A percentile compares a stretch with the other conserved stretches of the same genome.
These are phyloP conservation scores for Trichoderma brevicompactum DNA, from an alignment of 2,329 filamentous ascomycete species.

Conservation along the genomic window DNA sequence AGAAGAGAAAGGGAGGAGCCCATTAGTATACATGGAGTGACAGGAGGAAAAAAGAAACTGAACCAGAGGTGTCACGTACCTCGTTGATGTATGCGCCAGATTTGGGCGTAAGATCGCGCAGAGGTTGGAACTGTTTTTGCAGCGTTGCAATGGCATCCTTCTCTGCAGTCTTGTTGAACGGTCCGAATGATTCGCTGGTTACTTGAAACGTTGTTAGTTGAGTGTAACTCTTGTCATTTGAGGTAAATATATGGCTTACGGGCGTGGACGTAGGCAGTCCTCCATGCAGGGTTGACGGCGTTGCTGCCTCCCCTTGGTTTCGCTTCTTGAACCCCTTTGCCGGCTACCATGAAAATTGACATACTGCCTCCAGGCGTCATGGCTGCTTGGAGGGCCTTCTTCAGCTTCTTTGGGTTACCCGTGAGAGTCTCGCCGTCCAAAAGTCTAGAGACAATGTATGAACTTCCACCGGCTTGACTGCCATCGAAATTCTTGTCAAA, in stretches of 20 bases:
- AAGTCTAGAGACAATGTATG: slow-evolving; percentile 50
- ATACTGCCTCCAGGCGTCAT: slow-evolving; percentile 37
- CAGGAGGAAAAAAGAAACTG: rapidly evolving
- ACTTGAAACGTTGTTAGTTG: slow-evolving; percentile 32
- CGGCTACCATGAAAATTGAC: slow-evolving; percentile 49
- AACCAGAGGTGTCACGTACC: slow-evolving; percentile 37
- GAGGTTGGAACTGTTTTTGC: slow-evolving; percentile 38
- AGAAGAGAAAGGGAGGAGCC: rapidly evolving
- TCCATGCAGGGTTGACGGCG: slow-evolving; percentile 57
- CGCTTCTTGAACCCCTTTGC: slow-evolving; percentile 51
- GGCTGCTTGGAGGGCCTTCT: slow-evolving; percentile 45
- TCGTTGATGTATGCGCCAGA: slow-evolving; percentile 54
- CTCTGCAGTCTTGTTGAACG: slow-evolving; percentile 42
- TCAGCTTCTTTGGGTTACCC: slow-evolving; percentile 41
- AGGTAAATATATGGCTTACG: slow-evolving; percentile 39
- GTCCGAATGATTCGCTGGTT: slow-evolving; percentile 36
- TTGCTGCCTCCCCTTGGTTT: slow-evolving; percentile 51
- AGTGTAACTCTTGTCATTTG: no score
- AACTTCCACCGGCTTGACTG: slow-evolving; percentile 42
- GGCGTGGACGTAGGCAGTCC: slow-evolving; percentile 48
- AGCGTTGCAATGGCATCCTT: slow-evolving; percentile 37
- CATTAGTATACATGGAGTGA: neutral
- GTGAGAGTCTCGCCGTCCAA: slow-evolving; percentile 46
- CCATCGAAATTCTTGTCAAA: slow-evolving; percentile 45
- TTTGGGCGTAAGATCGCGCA: slow-evolving; percentile 47